phyloP scores from a whole-genome alignment of 306 rosid species.

The Vicia villosa region DNA sequence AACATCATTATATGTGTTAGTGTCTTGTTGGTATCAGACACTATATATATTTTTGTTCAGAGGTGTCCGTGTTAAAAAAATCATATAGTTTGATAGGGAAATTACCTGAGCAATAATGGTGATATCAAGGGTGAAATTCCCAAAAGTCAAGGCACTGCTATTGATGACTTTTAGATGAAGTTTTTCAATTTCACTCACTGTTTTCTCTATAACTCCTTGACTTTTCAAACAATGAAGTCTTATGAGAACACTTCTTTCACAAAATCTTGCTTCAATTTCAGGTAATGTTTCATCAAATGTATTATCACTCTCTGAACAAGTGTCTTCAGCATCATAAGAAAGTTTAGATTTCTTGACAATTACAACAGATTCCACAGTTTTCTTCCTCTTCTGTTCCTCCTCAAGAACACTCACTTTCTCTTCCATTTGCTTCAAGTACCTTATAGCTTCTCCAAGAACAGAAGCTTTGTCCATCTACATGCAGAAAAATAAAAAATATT shows the following conservation, averaged over 20 bases:
- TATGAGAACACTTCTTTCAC: constrained; percentile 77
- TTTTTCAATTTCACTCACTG: constrained; percentile 69
- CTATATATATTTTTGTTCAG: too few relatives aligned
- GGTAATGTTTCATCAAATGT: constrained; percentile 61
- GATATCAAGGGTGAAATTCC: constrained; percentile 71
- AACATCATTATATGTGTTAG: too few relatives aligned
- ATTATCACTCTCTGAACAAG: constrained; percentile 37
- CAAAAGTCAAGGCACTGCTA: constrained; percentile 79
- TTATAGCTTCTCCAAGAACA: constrained; percentile 93
- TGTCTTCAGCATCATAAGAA: constrained; percentile 45
- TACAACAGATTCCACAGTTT: constrained; percentile 70
- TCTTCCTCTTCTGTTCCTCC: constrained; percentile 72
- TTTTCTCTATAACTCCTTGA: constrained; percentile 66
- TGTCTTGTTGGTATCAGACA: too few relatives aligned
- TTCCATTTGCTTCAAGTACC: constrained; percentile 84
- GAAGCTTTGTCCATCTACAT: constrained; percentile 95
- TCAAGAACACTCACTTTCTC: constrained; percentile 77
- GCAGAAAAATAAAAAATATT: neutral
- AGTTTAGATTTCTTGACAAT: constrained; percentile 68
- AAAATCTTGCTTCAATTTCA: constrained; percentile 83
- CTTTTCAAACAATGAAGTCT: constrained; percentile 86
- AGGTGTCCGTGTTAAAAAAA: too few relatives aligned
- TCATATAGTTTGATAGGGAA: too few relatives aligned
- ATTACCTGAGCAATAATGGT: constrained; percentile 86
- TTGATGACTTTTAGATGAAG: constrained; percentile 64